Evolutionary conservation across 1,139 yeast species (phyloP), one percentile per base, ranked within the genome.

Genomic region (Scheffersomyces quercinus): DNA sequence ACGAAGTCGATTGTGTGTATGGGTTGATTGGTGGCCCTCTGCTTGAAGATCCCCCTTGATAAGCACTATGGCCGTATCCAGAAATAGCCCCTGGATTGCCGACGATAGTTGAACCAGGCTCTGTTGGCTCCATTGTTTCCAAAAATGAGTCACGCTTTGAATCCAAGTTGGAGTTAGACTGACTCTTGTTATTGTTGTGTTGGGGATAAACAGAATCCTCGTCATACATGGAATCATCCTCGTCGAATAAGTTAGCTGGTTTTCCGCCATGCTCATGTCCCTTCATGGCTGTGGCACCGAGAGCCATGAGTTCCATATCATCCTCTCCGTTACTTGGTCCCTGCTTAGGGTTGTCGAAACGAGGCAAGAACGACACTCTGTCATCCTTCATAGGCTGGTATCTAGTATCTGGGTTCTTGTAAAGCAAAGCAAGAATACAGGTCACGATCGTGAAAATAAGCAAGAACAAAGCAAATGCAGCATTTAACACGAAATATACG

Each of bases 301-400:
- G 75, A 3, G 95, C 97, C 65, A 85, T 83, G 51, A 91, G 76
- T 66, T 90, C 97, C 51, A 88, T 79, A 53, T 84, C 89, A 40
- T 78, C 82, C 42, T 73, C 77, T 31, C 20, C 35, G 24, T 20
- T 20, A 20, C 65, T 67, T 29, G 76, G 75, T 11, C 60, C 66
- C 29, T 65, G 69, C 29, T 73, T 71, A 53, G 76, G 73, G 52
- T 84, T 82, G 51, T 83, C 85, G 52, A 73, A 68, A 51, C 82
- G 75, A 29, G 83, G 83, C 55, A 83, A 79, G 66, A 93, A 93
- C 16, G 97, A 88, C 44, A 88, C 95, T 65, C 99, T 83, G 61
- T 93, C 99, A 64, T 93, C 99, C 56, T 87, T 86, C 89, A 93
- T 88, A 54, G 97, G 97, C 73, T 90, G 95, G 70, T 93, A 93